Base-by-base conservation (phyloP, 805 yeast species). In the Dipodascus albidus region DNA sequence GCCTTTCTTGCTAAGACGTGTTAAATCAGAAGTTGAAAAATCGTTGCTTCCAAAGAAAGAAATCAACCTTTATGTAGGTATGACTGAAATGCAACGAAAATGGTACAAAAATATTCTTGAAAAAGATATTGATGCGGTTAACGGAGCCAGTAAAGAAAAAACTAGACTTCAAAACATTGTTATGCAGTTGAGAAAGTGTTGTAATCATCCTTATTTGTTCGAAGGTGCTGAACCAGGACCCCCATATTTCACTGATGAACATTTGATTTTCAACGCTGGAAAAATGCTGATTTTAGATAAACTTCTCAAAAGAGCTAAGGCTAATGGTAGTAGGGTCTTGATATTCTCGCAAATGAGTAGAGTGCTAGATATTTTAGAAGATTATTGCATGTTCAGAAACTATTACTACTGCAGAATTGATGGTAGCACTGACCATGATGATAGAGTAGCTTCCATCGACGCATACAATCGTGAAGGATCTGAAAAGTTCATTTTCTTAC, bases 151-250 rank as follows among this genome's bases (percentile, higher is more conserved):
- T 67, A 76, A 95, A 54, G 98, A 91, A 66, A 91, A 91, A 64
- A 89, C 97, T 0, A 76, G 98, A 54, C 72, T 93, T 57, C 74
- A 91, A 54, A 91, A 91, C 64, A 91, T 91, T 62, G 98, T 91
- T 14, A 91, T 91, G 98, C 98, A 91, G 69, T 74, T 91, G 58
- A 77, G 98, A 63, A 91, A 91, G 67, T 91, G 98, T 67, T 91
- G 98, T 67, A 91, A 93, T 66, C 99, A 93, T 69, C 98, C 98
- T 0, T 91, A 93, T 67, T 71, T 91, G 53, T 93, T 93, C 64
- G 98, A 91, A 66, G 98, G 99, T n/a, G 99, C 98, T 1, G 98
- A 90, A 68, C 98, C 97, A 0, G 98, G 98, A 8, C 98, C 98
- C 1, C 98, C 98, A 0, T 91, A 76, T 64, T 91, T 97, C 1